Evolutionary conservation across 1,139 yeast genomes (phyloP).

Genomic region (Geotrichum aggregatum): DNA sequence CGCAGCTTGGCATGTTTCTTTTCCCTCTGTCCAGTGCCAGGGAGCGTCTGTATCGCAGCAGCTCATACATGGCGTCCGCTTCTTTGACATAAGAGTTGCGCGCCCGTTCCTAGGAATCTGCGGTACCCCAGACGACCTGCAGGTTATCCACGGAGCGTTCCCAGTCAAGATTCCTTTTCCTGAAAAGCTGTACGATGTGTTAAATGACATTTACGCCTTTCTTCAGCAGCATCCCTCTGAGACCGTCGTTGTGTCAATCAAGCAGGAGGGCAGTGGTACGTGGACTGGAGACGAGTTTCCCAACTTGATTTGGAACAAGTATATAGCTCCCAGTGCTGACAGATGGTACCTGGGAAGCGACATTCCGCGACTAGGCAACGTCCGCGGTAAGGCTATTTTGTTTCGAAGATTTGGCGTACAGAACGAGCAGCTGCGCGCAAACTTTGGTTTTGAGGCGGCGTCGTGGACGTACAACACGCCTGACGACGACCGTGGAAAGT

Average conservation of each 20-base stretch:
- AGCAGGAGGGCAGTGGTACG: constrained; percentile 66
- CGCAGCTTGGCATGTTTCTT: constrained; percentile 69
- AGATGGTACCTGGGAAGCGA: constrained; percentile 58
- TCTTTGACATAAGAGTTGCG: constrained; percentile 65
- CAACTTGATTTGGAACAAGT: constrained; percentile 58
- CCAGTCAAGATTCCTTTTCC: constrained; percentile 65
- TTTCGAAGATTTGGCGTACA: constrained; percentile 69
- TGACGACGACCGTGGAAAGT: constrained; percentile 58
- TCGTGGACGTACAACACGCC: constrained; percentile 66
- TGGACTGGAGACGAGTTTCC: constrained; percentile 70
- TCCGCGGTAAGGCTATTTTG: constrained; percentile 62
- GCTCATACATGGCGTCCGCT: constrained; percentile 67
- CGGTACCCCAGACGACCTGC: constrained; percentile 48
- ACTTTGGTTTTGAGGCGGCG: constrained; percentile 64
- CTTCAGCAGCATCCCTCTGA: constrained; percentile 53
- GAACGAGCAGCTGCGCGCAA: constrained; percentile 42
- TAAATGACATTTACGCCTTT: constrained; percentile 58
- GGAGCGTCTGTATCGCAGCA: constrained; percentile 58
- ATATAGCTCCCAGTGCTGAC: constrained; percentile 49
- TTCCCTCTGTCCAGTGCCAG: constrained; percentile 79
- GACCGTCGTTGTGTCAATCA: constrained; percentile 62
- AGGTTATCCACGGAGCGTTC: constrained; percentile 71
- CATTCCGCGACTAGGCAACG: constrained; percentile 58
- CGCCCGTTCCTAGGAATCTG: constrained; percentile 47
- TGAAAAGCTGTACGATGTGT: constrained; percentile 46